Base-by-base conservation (phyloP, 2,329 filamentous ascomycete species). In the Fusarium circinatum region DNA sequence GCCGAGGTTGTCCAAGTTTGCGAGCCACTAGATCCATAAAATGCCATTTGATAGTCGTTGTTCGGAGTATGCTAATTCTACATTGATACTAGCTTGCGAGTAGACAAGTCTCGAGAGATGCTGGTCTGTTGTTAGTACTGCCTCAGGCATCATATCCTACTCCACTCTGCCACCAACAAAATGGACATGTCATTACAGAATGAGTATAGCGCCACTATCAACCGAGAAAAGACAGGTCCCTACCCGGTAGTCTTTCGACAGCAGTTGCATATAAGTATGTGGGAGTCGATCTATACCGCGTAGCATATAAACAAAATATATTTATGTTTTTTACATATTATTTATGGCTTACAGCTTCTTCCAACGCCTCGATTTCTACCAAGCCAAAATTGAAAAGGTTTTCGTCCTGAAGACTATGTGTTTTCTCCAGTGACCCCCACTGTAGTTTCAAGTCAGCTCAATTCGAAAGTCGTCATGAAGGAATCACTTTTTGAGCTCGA, bases 81-180 rank as follows among this genome's bases (percentile, higher is more conserved):
- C 1, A 57, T 57, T 34, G 30, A 45, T 45, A 57, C 54, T 57
- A 57, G 54, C 39, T 57, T 57, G 54, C 54, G 54, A 57, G 54
- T 45, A 14, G 38, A 36, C 26, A 45, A 45, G n/a, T 18, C 42
- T 44, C 5, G 1, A 11, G 11, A 20, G 44, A 20, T 24, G 41
- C 15, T 26, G 17, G 3, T 45, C 42, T 45, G 8, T 15, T 15
- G 32, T 8, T 34, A 7, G 0, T 22, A 6, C 1, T 9, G 44
- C 44, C 44, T 45, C 44, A 45, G 44, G 44, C 44, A 45, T 13
- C 0, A 3, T 0, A 9, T 20, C 7, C 17, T 6, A 24, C 42
- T 26, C 17, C 11, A 26, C 17, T 26, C n/a, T 13, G n/a, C 5
- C 11, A 24, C 17, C 1, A 3, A 45, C 34, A 36, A 18, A 36